Evolutionary conservation across 352 stramenopile genomes (phyloP).

Genomic region (Peronospora farinosa): DNA sequence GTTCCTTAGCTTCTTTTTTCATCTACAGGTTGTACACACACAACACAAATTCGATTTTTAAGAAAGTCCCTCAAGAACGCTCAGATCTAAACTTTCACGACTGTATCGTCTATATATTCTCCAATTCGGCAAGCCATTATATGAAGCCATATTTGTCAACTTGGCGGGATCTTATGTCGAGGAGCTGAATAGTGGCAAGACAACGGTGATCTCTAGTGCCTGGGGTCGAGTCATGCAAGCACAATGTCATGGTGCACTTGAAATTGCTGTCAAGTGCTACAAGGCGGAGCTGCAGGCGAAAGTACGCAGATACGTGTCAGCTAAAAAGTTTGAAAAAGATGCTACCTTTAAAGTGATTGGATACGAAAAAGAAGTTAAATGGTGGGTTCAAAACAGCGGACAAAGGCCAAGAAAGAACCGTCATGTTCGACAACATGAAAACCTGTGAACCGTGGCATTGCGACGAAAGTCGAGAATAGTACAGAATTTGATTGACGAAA

Average conservation of each 20-base stretch:
- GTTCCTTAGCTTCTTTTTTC: too few relatives aligned
- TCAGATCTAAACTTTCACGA: too few relatives aligned
- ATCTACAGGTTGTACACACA: too few relatives aligned
- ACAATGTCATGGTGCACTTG: constrained; percentile 75
- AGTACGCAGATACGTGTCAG: constrained; percentile 43
- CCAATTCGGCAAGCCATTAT: constrained; percentile 80
- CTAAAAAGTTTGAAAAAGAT: too few relatives aligned
- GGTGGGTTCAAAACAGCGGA: constrained; percentile 40
- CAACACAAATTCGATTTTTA: too few relatives aligned
- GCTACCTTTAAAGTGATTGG: constrained; percentile 31
- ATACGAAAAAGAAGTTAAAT: constrained; percentile 14
- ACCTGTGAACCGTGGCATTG: constrained; percentile 43
- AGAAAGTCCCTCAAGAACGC: too few relatives aligned
- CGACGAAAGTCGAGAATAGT: constrained; percentile 18
- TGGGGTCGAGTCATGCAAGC: constrained; percentile 85
- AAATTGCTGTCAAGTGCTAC: constrained; percentile 70
- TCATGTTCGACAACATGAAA: constrained; percentile 76
- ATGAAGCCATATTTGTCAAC: constrained; percentile 83
- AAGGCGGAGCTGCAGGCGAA: constrained; percentile 52
- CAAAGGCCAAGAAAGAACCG: constrained; percentile 45
- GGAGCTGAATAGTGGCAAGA: constrained; percentile 82
- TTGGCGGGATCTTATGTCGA: constrained; percentile 78
- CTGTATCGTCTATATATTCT: too few relatives aligned
- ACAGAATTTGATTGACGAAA: constrained; percentile 16
- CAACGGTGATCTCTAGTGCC: constrained; percentile 82